Conservation (phyloP, 1,284 basidiomycete genomes). For the Termitomyces sp. region DNA sequence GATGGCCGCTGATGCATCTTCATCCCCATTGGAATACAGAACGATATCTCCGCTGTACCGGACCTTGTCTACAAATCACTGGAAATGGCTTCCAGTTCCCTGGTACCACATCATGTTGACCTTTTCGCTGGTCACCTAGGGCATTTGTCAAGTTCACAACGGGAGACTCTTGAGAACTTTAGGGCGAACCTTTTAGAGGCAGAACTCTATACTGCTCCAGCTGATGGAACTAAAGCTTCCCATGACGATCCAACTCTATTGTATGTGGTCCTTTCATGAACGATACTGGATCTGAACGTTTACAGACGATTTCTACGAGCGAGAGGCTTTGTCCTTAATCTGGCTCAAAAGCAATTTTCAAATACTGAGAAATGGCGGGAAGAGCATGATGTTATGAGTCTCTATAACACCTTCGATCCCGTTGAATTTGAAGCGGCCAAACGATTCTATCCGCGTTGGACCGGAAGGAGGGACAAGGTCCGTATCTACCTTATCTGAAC, state of each 20-base stretch:
- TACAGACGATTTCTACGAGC: constrained; percentile 73
- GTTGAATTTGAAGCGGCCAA: constrained; percentile 57
- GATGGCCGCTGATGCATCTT: not conserved
- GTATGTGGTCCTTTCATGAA: constrained; percentile 36
- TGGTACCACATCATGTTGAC: not conserved
- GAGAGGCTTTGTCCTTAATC: constrained; percentile 53
- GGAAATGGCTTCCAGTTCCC: constrained; percentile 4
- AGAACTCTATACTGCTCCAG: constrained; percentile 44
- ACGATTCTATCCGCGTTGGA: constrained; percentile 74
- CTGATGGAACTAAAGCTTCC: constrained; percentile 33
- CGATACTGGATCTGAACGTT: not conserved
- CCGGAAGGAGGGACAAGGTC: constrained; percentile 70
- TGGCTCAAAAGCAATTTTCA: constrained; percentile 67
- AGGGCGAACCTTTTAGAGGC: constrained; percentile 43
- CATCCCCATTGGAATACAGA: too few species aligned
- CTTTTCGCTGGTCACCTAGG: constrained; percentile 45
- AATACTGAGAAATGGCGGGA: constrained; percentile 61
- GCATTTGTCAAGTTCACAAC: constrained; percentile 44
- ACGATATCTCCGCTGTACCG: not conserved
- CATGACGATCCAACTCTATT: constrained; percentile 65
- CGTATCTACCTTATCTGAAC: not conserved
- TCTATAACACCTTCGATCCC: constrained; percentile 55
- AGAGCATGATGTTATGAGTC: constrained; percentile 49
- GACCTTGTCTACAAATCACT: not conserved
- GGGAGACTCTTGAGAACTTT: constrained; percentile 45